Evolutionary conservation across 78 protist genomes (phyloP).

Genomic region (Chrysochromulina tobinii): DNA sequence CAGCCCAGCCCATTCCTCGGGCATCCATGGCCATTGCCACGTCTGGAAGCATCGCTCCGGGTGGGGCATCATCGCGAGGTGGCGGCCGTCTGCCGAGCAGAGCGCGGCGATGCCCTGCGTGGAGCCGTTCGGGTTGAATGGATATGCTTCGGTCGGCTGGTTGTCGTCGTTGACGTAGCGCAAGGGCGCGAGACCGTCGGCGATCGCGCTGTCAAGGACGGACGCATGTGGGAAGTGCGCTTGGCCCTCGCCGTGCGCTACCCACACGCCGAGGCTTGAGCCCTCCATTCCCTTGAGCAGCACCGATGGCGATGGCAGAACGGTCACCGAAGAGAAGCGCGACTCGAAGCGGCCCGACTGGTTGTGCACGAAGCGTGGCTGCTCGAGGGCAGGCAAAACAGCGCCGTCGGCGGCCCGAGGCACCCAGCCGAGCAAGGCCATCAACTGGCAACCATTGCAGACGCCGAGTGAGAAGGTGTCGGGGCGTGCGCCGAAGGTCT

Average conservation of each 20-base stretch:
- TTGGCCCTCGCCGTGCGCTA: constrained; percentile 92
- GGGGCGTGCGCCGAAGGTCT: constrained; percentile 64
- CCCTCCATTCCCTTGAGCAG: constrained; percentile 70
- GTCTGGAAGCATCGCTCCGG: constrained; percentile 72
- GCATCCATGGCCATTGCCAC: constrained; percentile 51
- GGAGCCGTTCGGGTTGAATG: constrained; percentile 91
- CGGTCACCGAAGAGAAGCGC: constrained; percentile 58
- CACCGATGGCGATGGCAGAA: constrained; percentile 59
- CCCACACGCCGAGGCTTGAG: constrained; percentile 50
- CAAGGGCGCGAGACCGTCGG: constrained; percentile 49
- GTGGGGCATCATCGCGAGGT: constrained; percentile 92
- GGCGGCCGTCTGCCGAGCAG: constrained; percentile 84
- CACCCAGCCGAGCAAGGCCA: constrained; percentile 81
- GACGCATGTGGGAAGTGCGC: constrained; percentile 41
- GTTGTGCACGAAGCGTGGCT: constrained; percentile 86
- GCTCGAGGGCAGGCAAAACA: constrained; percentile 14
- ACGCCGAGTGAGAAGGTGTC: constrained; percentile 92
- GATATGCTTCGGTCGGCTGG: constrained; percentile 74
- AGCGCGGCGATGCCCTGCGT: constrained; percentile 84
- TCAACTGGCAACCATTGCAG: constrained; percentile 95
- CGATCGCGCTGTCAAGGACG: background rate
- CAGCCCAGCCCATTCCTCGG: background rate
- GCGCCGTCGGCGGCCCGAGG: constrained; percentile 39
- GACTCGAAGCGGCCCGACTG: constrained; percentile 83
- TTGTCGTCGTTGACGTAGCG: constrained; percentile 84